Percentiles rank a stretch among this genome's conserved stretches.
These are phyloP conservation scores for Hemerocallis citrina DNA, from an alignment of 106 monocot species.

Conservation along the genomic window DNA sequence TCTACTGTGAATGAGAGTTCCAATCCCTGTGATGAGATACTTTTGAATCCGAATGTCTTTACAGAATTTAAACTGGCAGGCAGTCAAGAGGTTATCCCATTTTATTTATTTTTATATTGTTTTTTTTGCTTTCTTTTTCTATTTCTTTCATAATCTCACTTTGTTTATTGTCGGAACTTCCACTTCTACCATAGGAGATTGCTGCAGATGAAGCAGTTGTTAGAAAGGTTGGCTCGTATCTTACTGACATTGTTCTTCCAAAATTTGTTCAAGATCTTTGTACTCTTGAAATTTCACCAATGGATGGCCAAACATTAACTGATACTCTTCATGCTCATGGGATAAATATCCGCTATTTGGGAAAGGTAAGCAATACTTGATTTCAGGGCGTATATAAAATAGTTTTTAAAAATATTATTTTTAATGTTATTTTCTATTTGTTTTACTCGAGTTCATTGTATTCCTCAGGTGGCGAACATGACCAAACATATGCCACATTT, in stretches of 20 bases:
- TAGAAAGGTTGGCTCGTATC: conserved; percentile 70
- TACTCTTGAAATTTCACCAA: conserved; percentile 81
- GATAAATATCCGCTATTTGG: conserved; percentile 94
- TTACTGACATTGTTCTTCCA: conserved; percentile 65
- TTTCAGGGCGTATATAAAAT: not conserved
- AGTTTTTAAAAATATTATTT: not conserved
- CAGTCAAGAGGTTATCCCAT: conserved; percentile 44
- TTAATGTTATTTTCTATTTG: no score
- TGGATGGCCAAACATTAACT: conserved; percentile 96
- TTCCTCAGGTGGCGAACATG: conserved; percentile 63
- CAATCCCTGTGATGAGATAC: conserved; percentile 29
- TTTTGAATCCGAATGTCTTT: conserved; percentile 93
- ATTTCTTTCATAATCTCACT: not conserved
- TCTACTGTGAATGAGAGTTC: conserved; percentile 11
- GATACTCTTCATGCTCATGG: conserved; percentile 90
- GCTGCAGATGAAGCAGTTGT: conserved; percentile 81
- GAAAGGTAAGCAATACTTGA: conserved; percentile 42
- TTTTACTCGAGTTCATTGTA: conserved; percentile 5
- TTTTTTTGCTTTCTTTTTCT: not conserved
- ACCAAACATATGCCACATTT: conserved; percentile 80
- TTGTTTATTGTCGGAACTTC: not conserved
- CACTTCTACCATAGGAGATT: conserved; percentile 47
- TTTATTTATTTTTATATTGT: conserved; percentile 2
- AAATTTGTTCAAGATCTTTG: conserved; percentile 95
- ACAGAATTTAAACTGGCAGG: conserved; percentile 89